phyloP scores from a whole-genome alignment of 768 basidiomycete species.

The Phlebiopsis flavidoalba region DNA sequence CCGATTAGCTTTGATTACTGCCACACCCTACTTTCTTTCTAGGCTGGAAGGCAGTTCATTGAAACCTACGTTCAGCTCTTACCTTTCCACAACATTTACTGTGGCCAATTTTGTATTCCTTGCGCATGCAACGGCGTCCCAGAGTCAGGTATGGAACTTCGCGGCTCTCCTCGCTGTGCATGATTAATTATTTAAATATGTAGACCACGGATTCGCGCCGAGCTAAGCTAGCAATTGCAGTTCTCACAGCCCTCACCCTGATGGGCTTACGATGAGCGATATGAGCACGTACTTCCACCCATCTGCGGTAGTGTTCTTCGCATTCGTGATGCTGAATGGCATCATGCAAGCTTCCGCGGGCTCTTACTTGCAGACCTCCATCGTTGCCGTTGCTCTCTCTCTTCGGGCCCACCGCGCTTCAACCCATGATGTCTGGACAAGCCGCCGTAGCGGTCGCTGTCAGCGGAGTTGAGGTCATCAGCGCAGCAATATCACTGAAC shows the following conservation, averaged over 20 bases:
- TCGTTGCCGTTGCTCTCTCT: constrained; percentile 78
- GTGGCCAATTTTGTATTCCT: constrained; percentile 64
- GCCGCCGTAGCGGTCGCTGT: constrained; percentile 82
- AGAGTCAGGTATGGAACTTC: constrained; percentile 51
- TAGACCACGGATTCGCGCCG: constrained; percentile 61
- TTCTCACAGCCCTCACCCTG: constrained; percentile 47
- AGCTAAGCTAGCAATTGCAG: constrained; percentile 45
- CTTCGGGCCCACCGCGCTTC: constrained; percentile 69
- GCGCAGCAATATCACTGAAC: constrained; percentile 53
- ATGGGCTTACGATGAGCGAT: constrained; percentile 39
- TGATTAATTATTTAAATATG: not conserved
- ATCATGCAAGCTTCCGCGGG: constrained; percentile 55
- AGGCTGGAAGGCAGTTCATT: constrained; percentile 58
- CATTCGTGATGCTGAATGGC: constrained; percentile 60
- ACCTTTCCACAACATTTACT: constrained; percentile 45
- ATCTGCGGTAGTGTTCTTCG: constrained; percentile 52
- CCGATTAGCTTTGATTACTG: constrained; percentile 78
- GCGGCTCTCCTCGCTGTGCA: not conserved
- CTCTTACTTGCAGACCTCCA: constrained; percentile 72
- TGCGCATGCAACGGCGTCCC: constrained; percentile 66
- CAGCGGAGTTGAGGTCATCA: constrained; percentile 68
- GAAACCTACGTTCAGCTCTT: constrained; percentile 42
- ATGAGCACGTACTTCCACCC: constrained; percentile 59
- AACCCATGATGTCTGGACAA: constrained; percentile 78
- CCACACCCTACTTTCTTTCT: constrained; percentile 74